Evolutionary conservation across 1,139 yeast species (phyloP).

Genomic region (Ashbya aceris): DNA sequence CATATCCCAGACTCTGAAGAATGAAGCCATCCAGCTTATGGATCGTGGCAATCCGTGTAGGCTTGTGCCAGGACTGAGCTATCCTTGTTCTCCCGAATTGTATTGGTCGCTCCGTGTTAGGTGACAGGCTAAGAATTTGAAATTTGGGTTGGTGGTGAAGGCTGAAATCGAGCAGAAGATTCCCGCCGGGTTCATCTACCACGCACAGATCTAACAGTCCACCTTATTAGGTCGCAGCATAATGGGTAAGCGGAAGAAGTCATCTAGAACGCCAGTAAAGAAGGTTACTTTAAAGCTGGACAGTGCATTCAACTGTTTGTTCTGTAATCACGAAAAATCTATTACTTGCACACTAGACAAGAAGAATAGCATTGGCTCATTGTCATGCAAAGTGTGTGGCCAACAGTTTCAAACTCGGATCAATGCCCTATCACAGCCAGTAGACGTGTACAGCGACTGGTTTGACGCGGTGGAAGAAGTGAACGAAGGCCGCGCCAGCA

Average conservation of each 20-base stretch:
- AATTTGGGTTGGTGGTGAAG: background rate
- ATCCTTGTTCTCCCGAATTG: no score
- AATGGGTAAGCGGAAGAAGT: constrained; percentile 86
- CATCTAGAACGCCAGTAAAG: constrained; percentile 74
- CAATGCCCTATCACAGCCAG: constrained; percentile 56
- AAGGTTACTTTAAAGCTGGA: constrained; percentile 74
- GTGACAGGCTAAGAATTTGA: background rate
- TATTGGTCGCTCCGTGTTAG: no score
- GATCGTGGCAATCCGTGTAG: no score
- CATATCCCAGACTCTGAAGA: no score
- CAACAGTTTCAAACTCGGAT: constrained; percentile 88
- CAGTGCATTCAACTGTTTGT: constrained; percentile 80
- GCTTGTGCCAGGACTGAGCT: no score
- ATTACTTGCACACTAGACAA: constrained; percentile 85
- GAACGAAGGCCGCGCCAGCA: constrained; percentile 51
- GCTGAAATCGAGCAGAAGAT: no score
- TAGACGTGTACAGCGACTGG: constrained; percentile 96
- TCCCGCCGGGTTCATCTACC: no score
- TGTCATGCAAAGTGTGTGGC: constrained; percentile 90
- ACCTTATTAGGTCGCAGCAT: background rate
- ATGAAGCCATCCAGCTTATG: no score
- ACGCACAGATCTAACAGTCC: background rate
- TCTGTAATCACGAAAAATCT: constrained; percentile 92
- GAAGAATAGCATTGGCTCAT: constrained; percentile 73
- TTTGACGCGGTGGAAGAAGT: constrained; percentile 97